Conservation (phyloP, 2,329 filamentous ascomycete species). For the Cercospora zeina region DNA sequence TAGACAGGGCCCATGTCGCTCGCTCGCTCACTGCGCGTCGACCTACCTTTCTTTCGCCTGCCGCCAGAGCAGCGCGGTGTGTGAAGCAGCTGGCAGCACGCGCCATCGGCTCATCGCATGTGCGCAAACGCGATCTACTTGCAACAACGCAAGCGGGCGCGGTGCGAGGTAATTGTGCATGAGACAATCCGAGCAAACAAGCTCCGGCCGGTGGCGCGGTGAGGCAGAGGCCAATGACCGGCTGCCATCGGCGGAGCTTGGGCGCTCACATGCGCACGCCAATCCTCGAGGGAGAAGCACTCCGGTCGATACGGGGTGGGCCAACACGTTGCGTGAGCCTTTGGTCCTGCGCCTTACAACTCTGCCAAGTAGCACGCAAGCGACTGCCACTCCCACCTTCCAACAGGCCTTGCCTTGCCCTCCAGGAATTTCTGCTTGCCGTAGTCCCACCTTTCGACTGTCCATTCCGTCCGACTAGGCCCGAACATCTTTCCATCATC, state of each 20-base stretch:
- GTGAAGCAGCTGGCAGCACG: conserved; percentile 2
- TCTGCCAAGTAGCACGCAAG: conserved; percentile 5
- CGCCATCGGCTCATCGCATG: conserved; percentile 10
- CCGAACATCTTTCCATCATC: background rate
- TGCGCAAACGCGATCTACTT: background rate
- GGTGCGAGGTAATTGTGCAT: conserved; percentile 10
- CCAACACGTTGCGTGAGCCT: conserved; percentile 4
- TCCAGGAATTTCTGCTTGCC: conserved; percentile 1
- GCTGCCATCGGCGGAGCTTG: conserved; percentile 14
- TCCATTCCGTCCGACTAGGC: background rate
- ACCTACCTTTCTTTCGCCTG: background rate
- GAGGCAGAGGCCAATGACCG: conserved; percentile 18
- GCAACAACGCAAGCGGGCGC: conserved; percentile 5
- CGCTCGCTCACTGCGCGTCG: no score
- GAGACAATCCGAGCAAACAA: conserved; percentile 6
- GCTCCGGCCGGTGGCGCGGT: conserved; percentile 9
- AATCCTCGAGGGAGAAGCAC: conserved; percentile 5
- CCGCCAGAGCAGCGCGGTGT: background rate
- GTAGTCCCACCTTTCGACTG: conserved; percentile 1
- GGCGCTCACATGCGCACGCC: conserved; percentile 13
- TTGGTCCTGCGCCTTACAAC: conserved; percentile 17
- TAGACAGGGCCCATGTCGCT: conserved; percentile 5
- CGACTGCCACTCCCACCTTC: background rate
- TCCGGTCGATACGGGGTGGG: conserved; percentile 2
- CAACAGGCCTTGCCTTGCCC: background rate